A percentile compares a stretch with the other conserved stretches of the same genome.
Conservation (phyloP, 352 stramenopile genomes). For the Phytophthora lateralis region DNA sequence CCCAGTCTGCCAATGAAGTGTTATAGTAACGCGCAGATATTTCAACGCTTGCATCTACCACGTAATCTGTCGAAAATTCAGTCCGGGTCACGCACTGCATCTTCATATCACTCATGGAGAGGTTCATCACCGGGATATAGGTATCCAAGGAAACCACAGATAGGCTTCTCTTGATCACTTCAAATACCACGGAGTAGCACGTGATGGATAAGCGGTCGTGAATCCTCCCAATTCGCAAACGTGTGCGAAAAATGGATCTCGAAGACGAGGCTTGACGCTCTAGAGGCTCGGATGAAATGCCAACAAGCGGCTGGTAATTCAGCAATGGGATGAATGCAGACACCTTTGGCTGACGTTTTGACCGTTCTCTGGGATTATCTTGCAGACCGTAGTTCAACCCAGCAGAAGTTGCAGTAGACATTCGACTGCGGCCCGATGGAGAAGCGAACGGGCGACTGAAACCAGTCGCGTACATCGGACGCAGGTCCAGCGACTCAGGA, state of each 20-base stretch:
- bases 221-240: conserved; percentile 71
- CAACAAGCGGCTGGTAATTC: conserved; percentile 78
- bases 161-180: conserved; percentile 91
- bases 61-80: conserved; percentile 69
- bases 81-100: conserved; percentile 71
- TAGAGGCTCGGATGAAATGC: conserved; percentile 47
- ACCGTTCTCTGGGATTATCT: conserved; percentile 39
- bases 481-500: conserved; percentile 51
- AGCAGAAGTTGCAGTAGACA: conserved; percentile 74
- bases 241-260: conserved; percentile 64
- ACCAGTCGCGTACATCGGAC: conserved; percentile 68
- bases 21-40: conserved; percentile 91
- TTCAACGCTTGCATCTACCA: conserved; percentile 77
- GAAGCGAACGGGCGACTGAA: conserved; percentile 62
- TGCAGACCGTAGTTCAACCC: conserved; percentile 40
- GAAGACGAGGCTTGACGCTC: conserved; percentile 45
- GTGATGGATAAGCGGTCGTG: conserved; percentile 73
- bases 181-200: conserved; percentile 84
- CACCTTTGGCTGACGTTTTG: conserved; percentile 47
- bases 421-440: conserved; percentile 63
- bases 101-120: conserved; percentile 86
- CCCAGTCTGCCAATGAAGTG: conserved; percentile 85
- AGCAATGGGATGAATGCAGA: conserved; percentile 63
- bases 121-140: conserved; percentile 92
- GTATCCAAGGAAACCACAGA: conserved; percentile 88